Evolutionary conservation across 305 asterid species (phyloP).

Genomic region (Rubia tinctorum): DNA sequence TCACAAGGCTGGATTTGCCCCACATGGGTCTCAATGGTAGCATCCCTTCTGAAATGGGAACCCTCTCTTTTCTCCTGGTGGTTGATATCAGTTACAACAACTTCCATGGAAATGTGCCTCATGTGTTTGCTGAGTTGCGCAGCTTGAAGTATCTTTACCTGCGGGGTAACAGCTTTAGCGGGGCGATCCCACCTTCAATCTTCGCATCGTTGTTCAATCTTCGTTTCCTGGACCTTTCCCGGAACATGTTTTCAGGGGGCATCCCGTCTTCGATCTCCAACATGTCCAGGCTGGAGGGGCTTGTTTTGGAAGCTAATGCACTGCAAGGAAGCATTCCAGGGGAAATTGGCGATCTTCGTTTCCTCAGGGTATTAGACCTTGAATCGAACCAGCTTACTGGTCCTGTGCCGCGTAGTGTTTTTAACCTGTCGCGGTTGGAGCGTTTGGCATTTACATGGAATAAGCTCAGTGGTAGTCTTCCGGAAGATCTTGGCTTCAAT

Average conservation of each 20-base stretch:
- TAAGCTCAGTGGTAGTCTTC: slow-evolving; percentile 21
- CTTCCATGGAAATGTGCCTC: slow-evolving; percentile 9
- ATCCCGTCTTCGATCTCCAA: slow-evolving; percentile 20
- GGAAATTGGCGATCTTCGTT: slow-evolving; percentile 15
- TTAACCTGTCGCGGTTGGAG: slow-evolving; percentile 20
- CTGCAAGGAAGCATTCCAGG: slow-evolving; percentile 19
- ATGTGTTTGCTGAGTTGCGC: neutral
- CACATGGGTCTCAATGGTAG: slow-evolving; percentile 11
- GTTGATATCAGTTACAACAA: slow-evolving; percentile 20
- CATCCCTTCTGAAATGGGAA: slow-evolving; percentile 22
- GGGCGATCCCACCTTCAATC: slow-evolving; percentile 13
- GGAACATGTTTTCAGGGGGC: slow-evolving; percentile 14
- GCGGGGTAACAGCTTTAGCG: slow-evolving; percentile 16
- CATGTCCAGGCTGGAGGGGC: slow-evolving; percentile 13
- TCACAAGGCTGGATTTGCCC: slow-evolving; percentile 17
- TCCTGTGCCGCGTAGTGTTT: slow-evolving; percentile 7
- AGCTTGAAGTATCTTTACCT: slow-evolving; percentile 13
- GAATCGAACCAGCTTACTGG: slow-evolving; percentile 17
- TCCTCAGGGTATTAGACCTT: slow-evolving; percentile 2
- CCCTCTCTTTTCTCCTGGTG: slow-evolving; percentile 14
- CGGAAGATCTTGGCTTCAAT: slow-evolving; percentile 15
- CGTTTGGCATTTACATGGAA: slow-evolving; percentile 13
- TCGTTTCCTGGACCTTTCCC: slow-evolving; percentile 3
- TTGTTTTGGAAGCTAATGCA: slow-evolving; percentile 5
- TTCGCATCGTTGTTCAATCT: slow-evolving; percentile 11